Evolutionary conservation across 140 eudicot genomes (phyloP), one percentile per base, ranked within the genome.

Genomic region (Senecio squalidus): DNA sequence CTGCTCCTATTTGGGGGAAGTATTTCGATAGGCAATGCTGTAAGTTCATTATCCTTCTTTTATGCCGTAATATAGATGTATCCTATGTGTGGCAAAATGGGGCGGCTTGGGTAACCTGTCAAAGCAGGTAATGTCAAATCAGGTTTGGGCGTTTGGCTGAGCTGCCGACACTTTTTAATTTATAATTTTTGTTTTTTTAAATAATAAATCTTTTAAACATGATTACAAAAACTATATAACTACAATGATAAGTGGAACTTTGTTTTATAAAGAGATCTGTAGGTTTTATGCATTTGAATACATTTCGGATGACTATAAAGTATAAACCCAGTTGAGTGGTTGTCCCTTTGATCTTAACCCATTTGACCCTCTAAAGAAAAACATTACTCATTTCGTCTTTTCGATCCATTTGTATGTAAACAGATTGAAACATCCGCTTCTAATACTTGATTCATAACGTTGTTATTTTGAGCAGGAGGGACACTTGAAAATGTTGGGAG

Each of bases 1-100:
- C 80, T 89, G 71, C 88, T 88, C 14, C 66, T 88, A 57, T 88
- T 88, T 67, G 91, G 96, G 13, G 96, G 96, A 65, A 71, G 71
- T 73, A 74, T 88, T 71, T 71, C 62, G 0, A 64, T 44, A 55
- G 95, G 95, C 49, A 80, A 84, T 44, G 66, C 38, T 70, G 88
- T 84, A 54, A 78, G 78, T 60, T 40, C 56, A 59, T 60, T 55
- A n/a, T n/a, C n/a, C n/a, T n/a, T n/a, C n/a, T n/a, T n/a, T n/a
- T n/a, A n/a, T n/a, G n/a, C n/a, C n/a, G n/a, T n/a, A n/a, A n/a
- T n/a, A n/a, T n/a, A n/a, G n/a, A n/a, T n/a, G n/a, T n/a, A n/a
- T n/a, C n/a, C n/a, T n/a, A n/a, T n/a, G n/a, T n/a, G n/a, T n/a
- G n/a, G n/a, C n/a, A n/a, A n/a, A n/a, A n/a, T n/a, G n/a, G n/a